Evolutionary conservation across 208 protist species (phyloP).

Genomic region (Trypanosoma melophagium): DNA sequence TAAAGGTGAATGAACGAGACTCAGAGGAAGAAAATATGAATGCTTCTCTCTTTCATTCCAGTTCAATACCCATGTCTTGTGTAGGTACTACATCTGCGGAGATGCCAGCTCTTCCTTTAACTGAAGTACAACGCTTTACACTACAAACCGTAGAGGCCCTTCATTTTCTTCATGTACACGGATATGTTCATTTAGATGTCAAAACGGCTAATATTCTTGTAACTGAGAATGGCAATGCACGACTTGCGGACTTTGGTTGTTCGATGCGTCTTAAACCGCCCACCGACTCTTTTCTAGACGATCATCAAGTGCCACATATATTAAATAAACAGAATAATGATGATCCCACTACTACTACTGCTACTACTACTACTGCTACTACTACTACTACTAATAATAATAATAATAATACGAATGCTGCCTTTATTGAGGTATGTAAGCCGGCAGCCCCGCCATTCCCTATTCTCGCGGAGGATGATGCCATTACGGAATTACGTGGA

Average conservation of each 20-base stretch:
- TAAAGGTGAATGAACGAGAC: too few relatives aligned
- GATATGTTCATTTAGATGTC: conserved; percentile 89
- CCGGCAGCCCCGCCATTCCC: conserved; percentile 29
- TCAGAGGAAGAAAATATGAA: too few relatives aligned
- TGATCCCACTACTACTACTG: background rate
- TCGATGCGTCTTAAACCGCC: conserved; percentile 75
- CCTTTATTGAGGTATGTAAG: background rate
- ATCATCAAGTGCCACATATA: too few relatives aligned
- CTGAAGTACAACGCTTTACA: conserved; percentile 67
- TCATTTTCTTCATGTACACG: conserved; percentile 77
- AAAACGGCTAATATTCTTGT: conserved; percentile 91
- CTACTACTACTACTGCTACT: conserved; percentile 1
- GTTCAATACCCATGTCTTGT: too few relatives aligned
- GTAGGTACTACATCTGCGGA: conserved; percentile 36
- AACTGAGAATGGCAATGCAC: conserved; percentile 61
- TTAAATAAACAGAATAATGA: background rate
- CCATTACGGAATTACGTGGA: conserved; percentile 76
- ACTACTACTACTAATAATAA: background rate
- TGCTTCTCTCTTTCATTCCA: too few relatives aligned
- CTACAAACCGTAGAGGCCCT: conserved; percentile 74
- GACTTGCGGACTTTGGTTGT: conserved; percentile 93
- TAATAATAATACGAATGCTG: background rate
- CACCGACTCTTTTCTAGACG: too few relatives aligned
- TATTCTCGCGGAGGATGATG: conserved; percentile 50
- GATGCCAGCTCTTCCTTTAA: conserved; percentile 57